Conservation (phyloP, 192 early-diverging fungal species). For the Entomortierella beljakovae region DNA sequence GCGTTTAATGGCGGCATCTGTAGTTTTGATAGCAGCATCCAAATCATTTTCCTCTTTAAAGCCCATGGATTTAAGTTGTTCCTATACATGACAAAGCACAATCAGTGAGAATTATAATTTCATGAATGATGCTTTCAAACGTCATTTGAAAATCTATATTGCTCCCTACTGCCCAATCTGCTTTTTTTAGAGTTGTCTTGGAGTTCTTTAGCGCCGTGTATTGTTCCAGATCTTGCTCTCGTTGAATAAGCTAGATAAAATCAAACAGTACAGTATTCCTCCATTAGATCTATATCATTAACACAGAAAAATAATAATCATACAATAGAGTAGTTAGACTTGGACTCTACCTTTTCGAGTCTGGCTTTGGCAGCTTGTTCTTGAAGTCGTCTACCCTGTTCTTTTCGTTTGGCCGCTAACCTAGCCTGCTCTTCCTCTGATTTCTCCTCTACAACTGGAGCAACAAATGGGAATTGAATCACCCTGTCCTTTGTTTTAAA, state of each 20-base stretch:
- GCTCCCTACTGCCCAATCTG: slow-evolving; percentile 61
- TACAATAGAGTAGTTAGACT: background rate
- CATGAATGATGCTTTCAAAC: background rate
- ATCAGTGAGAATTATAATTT: background rate
- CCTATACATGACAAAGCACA: slow-evolving; percentile 20
- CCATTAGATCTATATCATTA: background rate
- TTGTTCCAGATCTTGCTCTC: slow-evolving; percentile 75
- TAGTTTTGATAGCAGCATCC: slow-evolving; percentile 76
- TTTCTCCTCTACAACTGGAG: slow-evolving; percentile 77
- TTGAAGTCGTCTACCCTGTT: slow-evolving; percentile 78
- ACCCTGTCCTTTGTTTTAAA: slow-evolving; percentile 74
- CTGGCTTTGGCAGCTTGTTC: slow-evolving; percentile 86
- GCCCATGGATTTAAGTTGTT: slow-evolving; percentile 69
- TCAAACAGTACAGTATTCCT: background rate
- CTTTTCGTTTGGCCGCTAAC: slow-evolving; percentile 74
- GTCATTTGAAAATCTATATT: background rate
- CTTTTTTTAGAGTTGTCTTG: slow-evolving; percentile 52
- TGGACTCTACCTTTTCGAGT: slow-evolving; percentile 74
- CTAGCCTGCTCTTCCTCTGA: slow-evolving; percentile 81
- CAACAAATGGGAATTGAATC: slow-evolving; percentile 86
- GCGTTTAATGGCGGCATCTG: slow-evolving; percentile 72
- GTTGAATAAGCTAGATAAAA: slow-evolving; percentile 62
- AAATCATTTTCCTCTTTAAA: slow-evolving; percentile 79
- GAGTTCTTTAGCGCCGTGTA: slow-evolving; percentile 64
- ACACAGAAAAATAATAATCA: background rate